Evolutionary conservation across 2,329 filamentous ascomycete genomes (phyloP).

Genomic region (Cladorrhinum sp.): DNA sequence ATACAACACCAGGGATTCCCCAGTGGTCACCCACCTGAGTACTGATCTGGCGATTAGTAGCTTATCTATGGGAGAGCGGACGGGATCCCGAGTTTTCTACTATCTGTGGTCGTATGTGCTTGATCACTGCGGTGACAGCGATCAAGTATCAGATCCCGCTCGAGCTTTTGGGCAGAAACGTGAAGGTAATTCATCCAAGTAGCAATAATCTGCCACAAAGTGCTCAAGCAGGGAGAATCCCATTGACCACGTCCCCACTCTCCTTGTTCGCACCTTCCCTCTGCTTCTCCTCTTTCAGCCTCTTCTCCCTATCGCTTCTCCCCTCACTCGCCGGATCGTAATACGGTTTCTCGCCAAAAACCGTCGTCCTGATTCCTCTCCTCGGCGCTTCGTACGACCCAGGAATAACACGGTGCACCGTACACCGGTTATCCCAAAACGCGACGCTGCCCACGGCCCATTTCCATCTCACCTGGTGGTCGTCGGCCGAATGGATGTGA

Average conservation of each 20-base stretch:
- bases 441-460: slow-evolving; percentile 48
- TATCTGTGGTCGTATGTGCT: slow-evolving; percentile 5
- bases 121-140: background rate
- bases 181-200: too few species aligned
- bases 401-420: slow-evolving; percentile 41
- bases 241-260: too few species aligned
- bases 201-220: too few species aligned
- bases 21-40: slow-evolving; percentile 10
- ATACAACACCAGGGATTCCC: slow-evolving; percentile 10
- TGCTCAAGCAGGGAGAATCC: background rate
- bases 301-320: slow-evolving; percentile 25
- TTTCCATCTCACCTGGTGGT: slow-evolving; percentile 49
- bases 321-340: slow-evolving; percentile 34
- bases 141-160: background rate
- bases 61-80: slow-evolving; percentile 9
- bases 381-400: slow-evolving; percentile 38
- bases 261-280: background rate
- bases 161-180: too few species aligned
- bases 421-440: slow-evolving; percentile 49
- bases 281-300: background rate
- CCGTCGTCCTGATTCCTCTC: slow-evolving; percentile 40
- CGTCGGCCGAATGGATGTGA: slow-evolving; percentile 48
- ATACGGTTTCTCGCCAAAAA: slow-evolving; percentile 38
- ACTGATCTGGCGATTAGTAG: slow-evolving; percentile 1
- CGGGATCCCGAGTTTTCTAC: slow-evolving; percentile 7